Percentiles rank a stretch among this genome's conserved stretches.
phyloP scores from a whole-genome alignment of 2,329 filamentous ascomycete species.

The Pestalotiopsis sp. region DNA sequence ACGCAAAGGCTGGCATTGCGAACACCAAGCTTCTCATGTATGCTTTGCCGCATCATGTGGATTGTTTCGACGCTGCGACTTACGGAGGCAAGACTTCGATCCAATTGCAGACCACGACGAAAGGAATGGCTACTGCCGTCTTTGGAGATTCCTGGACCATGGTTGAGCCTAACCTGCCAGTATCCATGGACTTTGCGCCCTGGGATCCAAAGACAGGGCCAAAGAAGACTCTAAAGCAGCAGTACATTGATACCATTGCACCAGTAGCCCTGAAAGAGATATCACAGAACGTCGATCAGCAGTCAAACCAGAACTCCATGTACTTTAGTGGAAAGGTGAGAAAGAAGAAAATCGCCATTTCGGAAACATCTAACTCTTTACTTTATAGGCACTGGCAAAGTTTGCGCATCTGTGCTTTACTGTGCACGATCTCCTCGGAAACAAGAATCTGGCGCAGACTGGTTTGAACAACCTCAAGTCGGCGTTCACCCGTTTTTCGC shows the following conservation, averaged over 20 bases:
- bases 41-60: constrained; percentile 82
- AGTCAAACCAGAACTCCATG: constrained; percentile 81
- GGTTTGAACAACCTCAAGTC: constrained; percentile 66
- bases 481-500: constrained; percentile 67
- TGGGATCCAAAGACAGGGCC: constrained; percentile 64
- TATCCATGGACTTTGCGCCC: constrained; percentile 75
- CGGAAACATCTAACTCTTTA: constrained; percentile 23
- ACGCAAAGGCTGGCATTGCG: constrained; percentile 69
- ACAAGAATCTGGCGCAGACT: constrained; percentile 57
- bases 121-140: constrained; percentile 77
- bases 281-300: constrained; percentile 71
- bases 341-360: constrained; percentile 14
- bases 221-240: constrained; percentile 48
- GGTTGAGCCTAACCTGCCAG: constrained; percentile 72
- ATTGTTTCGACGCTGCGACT: constrained; percentile 68
- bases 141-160: constrained; percentile 77
- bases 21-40: constrained; percentile 75
- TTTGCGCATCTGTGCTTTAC: constrained; percentile 72
- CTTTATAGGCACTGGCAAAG: constrained; percentile 67
- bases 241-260: constrained; percentile 62
- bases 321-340: constrained; percentile 86
- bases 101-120: constrained; percentile 78
- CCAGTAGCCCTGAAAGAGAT: constrained; percentile 73
- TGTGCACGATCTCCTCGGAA: constrained; percentile 63
- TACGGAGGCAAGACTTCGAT: constrained; percentile 56